Evolutionary conservation across 2,329 filamentous ascomycete species (phyloP).

Genomic region (Arthrobotrys sphaeroides): DNA sequence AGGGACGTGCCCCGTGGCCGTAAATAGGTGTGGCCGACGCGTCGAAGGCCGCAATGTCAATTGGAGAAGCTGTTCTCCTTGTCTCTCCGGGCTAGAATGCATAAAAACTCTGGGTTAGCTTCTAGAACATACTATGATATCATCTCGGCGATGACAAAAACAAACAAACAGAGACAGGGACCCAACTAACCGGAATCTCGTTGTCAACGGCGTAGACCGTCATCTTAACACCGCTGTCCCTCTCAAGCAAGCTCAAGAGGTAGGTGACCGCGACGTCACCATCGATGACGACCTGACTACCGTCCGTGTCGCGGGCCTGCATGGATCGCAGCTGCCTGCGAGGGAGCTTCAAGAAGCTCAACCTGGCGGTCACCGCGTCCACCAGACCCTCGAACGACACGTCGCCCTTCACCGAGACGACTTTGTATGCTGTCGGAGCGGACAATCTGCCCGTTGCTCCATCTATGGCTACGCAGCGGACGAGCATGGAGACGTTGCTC

Average conservation of each 20-base stretch:
- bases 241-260: constrained; percentile 1
- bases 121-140: not conserved
- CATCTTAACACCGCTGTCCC: constrained; percentile 4
- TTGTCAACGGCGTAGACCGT: constrained; percentile 24
- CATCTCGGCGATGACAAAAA: not conserved
- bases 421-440: constrained; percentile 21
- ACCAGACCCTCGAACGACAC: constrained; percentile 12
- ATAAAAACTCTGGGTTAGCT: not conserved
- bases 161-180: not conserved
- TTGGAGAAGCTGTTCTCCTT: not conserved
- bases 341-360: constrained; percentile 22
- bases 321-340: constrained; percentile 20
- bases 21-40: constrained; percentile 12
- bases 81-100: not conserved
- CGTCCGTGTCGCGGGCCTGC: constrained; percentile 17
- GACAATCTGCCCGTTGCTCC: not conserved
- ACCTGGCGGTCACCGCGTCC: constrained; percentile 7
- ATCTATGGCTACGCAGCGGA: constrained; percentile 13
- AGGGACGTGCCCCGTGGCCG: not conserved
- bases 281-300: constrained; percentile 27
- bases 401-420: constrained; percentile 24
- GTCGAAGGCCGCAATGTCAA: not conserved
- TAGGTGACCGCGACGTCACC: constrained; percentile 14
- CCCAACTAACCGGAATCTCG: no score
- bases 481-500: constrained; percentile 12